Evolutionary conservation across 2,329 filamentous ascomycete species (phyloP).

Genomic region (Colletotrichum simmondsii): DNA sequence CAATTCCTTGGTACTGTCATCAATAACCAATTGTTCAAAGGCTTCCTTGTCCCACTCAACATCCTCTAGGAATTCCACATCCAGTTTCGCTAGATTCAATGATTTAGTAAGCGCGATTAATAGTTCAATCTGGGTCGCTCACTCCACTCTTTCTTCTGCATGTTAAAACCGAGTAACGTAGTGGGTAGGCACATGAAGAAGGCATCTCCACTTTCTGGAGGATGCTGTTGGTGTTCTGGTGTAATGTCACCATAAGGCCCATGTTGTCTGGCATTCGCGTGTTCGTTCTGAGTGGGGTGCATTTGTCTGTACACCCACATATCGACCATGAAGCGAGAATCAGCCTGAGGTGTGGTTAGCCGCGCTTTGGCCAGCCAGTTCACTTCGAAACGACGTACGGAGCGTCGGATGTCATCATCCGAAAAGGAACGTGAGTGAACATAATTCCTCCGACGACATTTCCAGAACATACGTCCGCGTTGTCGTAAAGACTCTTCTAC

Average conservation of each 20-base stretch:
- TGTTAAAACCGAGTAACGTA: neutral
- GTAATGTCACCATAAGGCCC: neutral
- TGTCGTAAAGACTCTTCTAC: neutral
- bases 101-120: neutral
- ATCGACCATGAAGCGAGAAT: neutral
- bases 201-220: neutral
- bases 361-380: neutral
- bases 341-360: neutral
- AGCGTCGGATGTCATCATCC: no score
- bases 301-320: neutral
- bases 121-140: neutral
- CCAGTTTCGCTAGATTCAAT: neutral
- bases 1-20: slow-evolving; percentile 40
- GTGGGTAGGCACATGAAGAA: neutral
- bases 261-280: neutral
- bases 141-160: neutral
- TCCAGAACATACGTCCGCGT: neutral
- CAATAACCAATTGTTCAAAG: slow-evolving; percentile 35
- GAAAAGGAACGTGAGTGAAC: neutral
- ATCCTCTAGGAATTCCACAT: neutral
- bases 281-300: neutral
- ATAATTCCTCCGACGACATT: neutral
- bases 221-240: neutral
- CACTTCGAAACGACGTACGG: neutral
- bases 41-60: slow-evolving; percentile 34